Percentiles rank a stretch among this genome's conserved stretches.
phyloP scores from a whole-genome alignment of 352 stramenopile species.

The Globisporangium cystogenes region DNA sequence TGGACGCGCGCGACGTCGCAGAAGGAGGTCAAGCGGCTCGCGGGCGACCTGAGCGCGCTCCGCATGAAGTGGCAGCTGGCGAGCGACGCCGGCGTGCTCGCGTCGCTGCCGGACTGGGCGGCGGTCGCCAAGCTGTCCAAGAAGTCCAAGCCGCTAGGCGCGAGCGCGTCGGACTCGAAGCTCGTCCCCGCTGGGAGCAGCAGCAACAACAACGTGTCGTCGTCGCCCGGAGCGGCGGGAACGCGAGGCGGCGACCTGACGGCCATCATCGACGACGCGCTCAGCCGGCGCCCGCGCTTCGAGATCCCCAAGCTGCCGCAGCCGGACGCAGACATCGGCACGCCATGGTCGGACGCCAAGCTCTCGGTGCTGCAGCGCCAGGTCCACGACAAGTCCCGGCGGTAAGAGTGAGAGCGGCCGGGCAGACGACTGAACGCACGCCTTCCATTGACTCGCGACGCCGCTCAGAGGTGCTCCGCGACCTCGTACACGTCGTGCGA shows the following conservation, averaged over 20 bases:
- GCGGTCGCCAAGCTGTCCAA: conserved; percentile 24
- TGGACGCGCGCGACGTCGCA: conserved; percentile 87
- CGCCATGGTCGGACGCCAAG: conserved; percentile 72
- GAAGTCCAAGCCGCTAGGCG: conserved; percentile 28
- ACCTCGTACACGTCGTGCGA: conserved; percentile 38
- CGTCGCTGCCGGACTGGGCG: conserved; percentile 42
- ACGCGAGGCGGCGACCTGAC: background rate
- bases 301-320: conserved; percentile 79
- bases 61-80: conserved; percentile 77
- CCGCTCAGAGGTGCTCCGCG: conserved; percentile 9
- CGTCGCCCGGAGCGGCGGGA: conserved; percentile 12
- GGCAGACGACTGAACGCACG: background rate
- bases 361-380: conserved; percentile 40
- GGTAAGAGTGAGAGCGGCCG: background rate
- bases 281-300: conserved; percentile 29
- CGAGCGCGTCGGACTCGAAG: conserved; percentile 46
- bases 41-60: conserved; percentile 47
- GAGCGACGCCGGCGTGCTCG: conserved; percentile 43
- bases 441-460: no score
- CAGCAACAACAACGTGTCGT: conserved; percentile 15
- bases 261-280: conserved; percentile 22
- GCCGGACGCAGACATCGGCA: conserved; percentile 44
- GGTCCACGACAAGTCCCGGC: conserved; percentile 17
- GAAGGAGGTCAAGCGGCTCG: conserved; percentile 77
- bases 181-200: conserved; percentile 18